Evolutionary conservation across 345 rosid genomes (phyloP), one percentile per base, ranked within the genome.

Genomic region (Rubroshorea leprosula): DNA sequence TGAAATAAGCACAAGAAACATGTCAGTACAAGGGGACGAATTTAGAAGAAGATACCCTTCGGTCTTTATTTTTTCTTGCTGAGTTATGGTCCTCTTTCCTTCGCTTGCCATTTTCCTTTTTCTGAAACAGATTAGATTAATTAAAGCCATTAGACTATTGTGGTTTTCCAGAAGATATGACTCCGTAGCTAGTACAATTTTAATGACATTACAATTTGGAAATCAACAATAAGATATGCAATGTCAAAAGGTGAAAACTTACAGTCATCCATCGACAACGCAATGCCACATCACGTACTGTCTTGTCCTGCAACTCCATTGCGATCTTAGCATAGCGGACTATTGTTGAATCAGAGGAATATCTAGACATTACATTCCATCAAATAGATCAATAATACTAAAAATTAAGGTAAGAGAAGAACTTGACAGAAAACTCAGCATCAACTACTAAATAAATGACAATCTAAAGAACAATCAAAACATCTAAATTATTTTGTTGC

Each of bases 231-330:
- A 44, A 13, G 14, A 44, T 39, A 39, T 44, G 4, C 2, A 44
- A 14, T 16, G 14, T 16, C 47, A 6, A 2, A 44, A 2, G 12
- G 3, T 0, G 18, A 51, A 31, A 70, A 67, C 91, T 64, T 61
- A 89, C 94, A 74, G 60, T 75, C 85, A 86, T 86, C 96, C 96
- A 89, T 78, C 86, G 59, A 71, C 94, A 81, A 35, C 88, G 85
- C 47, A 89, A 59, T 0, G 96, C 94, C 55, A 89, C 94, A 62
- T 89, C 96, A 48, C 96, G 71, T 9, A 86, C 89, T 4, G 90
- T 83, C 72, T 89, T 89, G 70, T 77, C 86, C 57, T 80, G 82
- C 72, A 89, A 69, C 68, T 89, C 73, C 82, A 67, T 77, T 0
- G 96, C 90, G 60, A 89, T 89, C 81, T 83, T 89, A 1, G 90